Evolutionary conservation across 208 protist species (phyloP), one percentile per base, ranked within the genome.

Genomic region (Acanthamoeba rhysodes): DNA sequence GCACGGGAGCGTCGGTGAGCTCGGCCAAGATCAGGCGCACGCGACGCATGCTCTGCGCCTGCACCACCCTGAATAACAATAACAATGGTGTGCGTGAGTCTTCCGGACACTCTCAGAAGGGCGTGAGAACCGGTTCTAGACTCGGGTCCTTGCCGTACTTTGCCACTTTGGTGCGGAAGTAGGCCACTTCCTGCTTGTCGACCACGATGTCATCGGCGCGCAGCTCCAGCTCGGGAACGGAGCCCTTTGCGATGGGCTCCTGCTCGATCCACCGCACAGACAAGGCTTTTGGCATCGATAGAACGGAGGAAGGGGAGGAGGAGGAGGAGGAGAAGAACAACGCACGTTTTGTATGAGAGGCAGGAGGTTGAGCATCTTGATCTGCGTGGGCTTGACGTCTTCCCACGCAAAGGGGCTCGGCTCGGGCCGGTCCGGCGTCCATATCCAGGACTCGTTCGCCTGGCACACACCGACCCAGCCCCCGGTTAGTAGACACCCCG

Each of bases 1-100:
- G 74, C 18, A 82, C 37, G 18, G 74, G 74, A 12, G 74, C 74
- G 74, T 82, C 24, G 20, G 74, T 82, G 74, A 82, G 74, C 74
- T 82, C 74, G 37, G 74, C 74, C 74, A 82, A 18, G 45, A 82
- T 82, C 20, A 82, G 37, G 8, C 74, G 74, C 24, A 32, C 74
- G 37, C 37, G 37, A 9, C 37, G n/a, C 32, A 41, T 9, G 18
- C 37, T 82, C 74, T 82, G 74, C 6, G 45, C 37, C 37, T 50
- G 74, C 45, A 82, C 74, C 32, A 82, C 74, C 45, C 74, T 82
- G 1, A 4, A 27, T n/a, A n/a, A 4, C n/a, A n/a, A 41, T 41
- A 41, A 4, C 22, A 34, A 16, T 7, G 29, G 5, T 8, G 0
- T 29, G 7, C 24, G 59, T 27, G 59, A 66, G 59, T 66, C 18